Conservation (phyloP, 2,329 filamentous ascomycete genomes). For the Pleurostoma richardsiae region DNA sequence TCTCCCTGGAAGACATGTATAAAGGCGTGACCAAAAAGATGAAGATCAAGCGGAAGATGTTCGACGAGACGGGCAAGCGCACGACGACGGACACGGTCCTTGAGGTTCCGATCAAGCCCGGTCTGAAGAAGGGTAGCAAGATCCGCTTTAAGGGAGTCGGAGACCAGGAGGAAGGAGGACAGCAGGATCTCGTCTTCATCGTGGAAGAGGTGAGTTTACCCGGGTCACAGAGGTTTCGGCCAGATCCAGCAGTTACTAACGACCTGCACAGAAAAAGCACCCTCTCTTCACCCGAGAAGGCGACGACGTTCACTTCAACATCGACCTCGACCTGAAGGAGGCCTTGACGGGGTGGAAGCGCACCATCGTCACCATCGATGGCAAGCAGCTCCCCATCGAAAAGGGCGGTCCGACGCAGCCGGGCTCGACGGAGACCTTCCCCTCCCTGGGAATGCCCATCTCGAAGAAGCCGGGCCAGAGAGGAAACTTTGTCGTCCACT, state of each 20-base stretch:
- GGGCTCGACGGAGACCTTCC: slow-evolving; percentile 75
- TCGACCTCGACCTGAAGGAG: slow-evolving; percentile 87
- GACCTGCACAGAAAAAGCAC: slow-evolving; percentile 68
- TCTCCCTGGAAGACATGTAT: slow-evolving; percentile 86
- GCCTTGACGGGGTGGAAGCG: slow-evolving; percentile 90
- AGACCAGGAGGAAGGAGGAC: slow-evolving; percentile 92
- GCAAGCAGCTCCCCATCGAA: slow-evolving; percentile 74
- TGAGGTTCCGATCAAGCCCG: slow-evolving; percentile 92
- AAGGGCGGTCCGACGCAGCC: slow-evolving; percentile 83
- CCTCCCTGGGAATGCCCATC: slow-evolving; percentile 87
- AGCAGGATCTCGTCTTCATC: slow-evolving; percentile 93
- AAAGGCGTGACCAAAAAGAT: slow-evolving; percentile 90
- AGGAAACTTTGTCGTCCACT: slow-evolving; percentile 83
- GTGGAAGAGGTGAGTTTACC: slow-evolving; percentile 73
- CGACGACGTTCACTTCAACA: slow-evolving; percentile 74
- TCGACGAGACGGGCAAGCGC: slow-evolving; percentile 79
- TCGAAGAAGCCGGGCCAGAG: slow-evolving; percentile 82
- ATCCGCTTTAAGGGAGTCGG: slow-evolving; percentile 98
- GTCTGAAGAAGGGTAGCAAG: slow-evolving; percentile 94
- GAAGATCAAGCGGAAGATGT: slow-evolving; percentile 96
- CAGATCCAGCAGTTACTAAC: slow-evolving; percentile 28
- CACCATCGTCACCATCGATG: slow-evolving; percentile 91
- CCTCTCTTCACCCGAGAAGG: slow-evolving; percentile 79
- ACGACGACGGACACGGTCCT: slow-evolving; percentile 84
- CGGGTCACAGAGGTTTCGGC: neutral